These are phyloP conservation scores for Septoria petroselini DNA, from an alignment of 2,329 filamentous ascomycete species.

Conservation along the genomic window DNA sequence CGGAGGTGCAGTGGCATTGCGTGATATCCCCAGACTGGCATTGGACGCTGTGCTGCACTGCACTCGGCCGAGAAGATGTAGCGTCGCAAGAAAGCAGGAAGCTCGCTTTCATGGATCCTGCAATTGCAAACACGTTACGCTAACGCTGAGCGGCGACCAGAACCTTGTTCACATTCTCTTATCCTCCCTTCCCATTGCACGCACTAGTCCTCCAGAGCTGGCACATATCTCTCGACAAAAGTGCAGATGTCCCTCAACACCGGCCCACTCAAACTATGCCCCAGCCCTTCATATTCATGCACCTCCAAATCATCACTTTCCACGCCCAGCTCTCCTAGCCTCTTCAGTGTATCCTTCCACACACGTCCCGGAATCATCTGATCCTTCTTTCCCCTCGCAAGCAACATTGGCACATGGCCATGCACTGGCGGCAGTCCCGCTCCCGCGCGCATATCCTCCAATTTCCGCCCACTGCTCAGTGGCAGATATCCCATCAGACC, in stretches of 20 bases:
- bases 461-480: constrained; percentile 27
- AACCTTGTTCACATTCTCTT: not conserved
- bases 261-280: constrained; percentile 44
- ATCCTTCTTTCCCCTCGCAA: constrained; percentile 49
- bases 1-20: too few species aligned
- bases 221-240: constrained; percentile 44
- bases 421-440: constrained; percentile 38
- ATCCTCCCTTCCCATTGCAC: not conserved
- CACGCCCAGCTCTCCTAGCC: constrained; percentile 42
- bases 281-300: constrained; percentile 50
- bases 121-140: too few species aligned
- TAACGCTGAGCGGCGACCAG: too few species aligned
- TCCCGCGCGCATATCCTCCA: constrained; percentile 41
- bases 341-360: constrained; percentile 44
- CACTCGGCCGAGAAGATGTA: too few species aligned
- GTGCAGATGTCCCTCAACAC: constrained; percentile 48
- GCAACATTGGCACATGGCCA: constrained; percentile 44
- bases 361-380: constrained; percentile 47
- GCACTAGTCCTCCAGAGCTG: constrained; percentile 36
- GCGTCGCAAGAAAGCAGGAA: too few species aligned
- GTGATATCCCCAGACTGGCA: too few species aligned
- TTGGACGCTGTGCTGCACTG: too few species aligned
- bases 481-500: constrained; percentile 51
- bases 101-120: too few species aligned
- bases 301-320: constrained; percentile 41